Evolutionary conservation across 148 eudicot genomes (phyloP).

Genomic region (Gaultheria prostrata): DNA sequence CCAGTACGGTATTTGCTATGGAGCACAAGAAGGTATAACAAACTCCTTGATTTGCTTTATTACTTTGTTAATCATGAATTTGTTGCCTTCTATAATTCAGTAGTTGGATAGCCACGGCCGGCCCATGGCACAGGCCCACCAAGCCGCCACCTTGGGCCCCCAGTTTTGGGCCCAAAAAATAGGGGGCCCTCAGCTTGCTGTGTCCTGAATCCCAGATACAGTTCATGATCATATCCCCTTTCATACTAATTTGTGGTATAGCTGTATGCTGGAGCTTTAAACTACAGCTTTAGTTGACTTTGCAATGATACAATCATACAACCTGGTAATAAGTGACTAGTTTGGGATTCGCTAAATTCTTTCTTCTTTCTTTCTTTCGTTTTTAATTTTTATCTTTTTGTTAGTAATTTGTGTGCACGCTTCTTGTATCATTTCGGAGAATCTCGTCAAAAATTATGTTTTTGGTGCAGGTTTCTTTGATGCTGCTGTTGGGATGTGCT

Average conservation of each 20-base stretch:
- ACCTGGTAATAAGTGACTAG: not conserved
- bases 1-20: not conserved
- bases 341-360: not conserved
- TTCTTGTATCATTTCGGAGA: not conserved
- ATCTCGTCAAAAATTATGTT: not conserved
- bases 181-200: not conserved
- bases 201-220: not conserved
- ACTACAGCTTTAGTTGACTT: not conserved
- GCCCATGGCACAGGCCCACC: too few relatives aligned
- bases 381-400: not conserved
- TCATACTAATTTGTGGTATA: not conserved
- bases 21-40: constrained; percentile 9
- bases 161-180: too few relatives aligned
- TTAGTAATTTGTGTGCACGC: too few relatives aligned
- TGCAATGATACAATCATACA: not conserved
- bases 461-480: constrained; percentile 9
- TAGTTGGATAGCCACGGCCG: too few relatives aligned
- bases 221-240: not conserved
- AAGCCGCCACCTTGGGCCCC: too few relatives aligned
- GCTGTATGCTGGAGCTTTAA: not conserved
- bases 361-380: not conserved
- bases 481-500: not conserved
- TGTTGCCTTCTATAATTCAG: too few relatives aligned
- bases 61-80: not conserved
- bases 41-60: constrained; percentile 11